Percentiles rank a stretch among this genome's conserved stretches.
phyloP scores from a whole-genome alignment of 805 yeast species.

The Yarrowia hollandica region DNA sequence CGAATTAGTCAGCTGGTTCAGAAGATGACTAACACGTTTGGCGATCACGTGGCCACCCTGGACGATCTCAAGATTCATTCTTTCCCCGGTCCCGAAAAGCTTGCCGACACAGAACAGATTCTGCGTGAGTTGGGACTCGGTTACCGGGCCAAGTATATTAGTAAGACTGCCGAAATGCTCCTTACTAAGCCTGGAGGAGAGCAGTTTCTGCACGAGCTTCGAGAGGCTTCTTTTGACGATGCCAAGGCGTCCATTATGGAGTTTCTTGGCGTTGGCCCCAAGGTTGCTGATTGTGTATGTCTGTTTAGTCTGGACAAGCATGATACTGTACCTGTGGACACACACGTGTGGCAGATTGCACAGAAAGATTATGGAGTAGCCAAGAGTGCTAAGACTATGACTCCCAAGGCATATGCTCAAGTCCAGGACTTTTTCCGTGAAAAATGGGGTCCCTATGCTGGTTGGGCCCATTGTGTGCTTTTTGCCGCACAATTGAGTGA shows the following conservation, averaged over 20 bases:
- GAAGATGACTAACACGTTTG: slow-evolving; percentile 72
- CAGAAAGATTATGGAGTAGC: slow-evolving; percentile 71
- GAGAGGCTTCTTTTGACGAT: slow-evolving; percentile 50
- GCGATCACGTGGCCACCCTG: slow-evolving; percentile 50
- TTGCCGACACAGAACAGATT: slow-evolving; percentile 50
- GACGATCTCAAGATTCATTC: slow-evolving; percentile 50
- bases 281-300: slow-evolving; percentile 95
- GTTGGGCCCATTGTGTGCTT: slow-evolving; percentile 97
- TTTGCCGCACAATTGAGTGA: slow-evolving; percentile 82
- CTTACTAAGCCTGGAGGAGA: slow-evolving; percentile 39
- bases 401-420: slow-evolving; percentile 52
- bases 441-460: slow-evolving; percentile 89
- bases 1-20: slow-evolving; percentile 93
- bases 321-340: slow-evolving; percentile 90
- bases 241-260: slow-evolving; percentile 61
- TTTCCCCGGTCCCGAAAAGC: slow-evolving; percentile 67
- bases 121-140: slow-evolving; percentile 66
- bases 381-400: slow-evolving; percentile 48
- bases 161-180: slow-evolving; percentile 67
- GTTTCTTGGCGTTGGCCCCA: slow-evolving; percentile 91
- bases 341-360: slow-evolving; percentile 91
- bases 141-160: slow-evolving; percentile 85
- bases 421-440: slow-evolving; percentile 61
- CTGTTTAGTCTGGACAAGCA: slow-evolving; percentile 86
- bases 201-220: slow-evolving; percentile 39